These are phyloP conservation scores for Alternaria sp. DNA, from an alignment of 2,329 filamentous ascomycete species.

Conservation along the genomic window DNA sequence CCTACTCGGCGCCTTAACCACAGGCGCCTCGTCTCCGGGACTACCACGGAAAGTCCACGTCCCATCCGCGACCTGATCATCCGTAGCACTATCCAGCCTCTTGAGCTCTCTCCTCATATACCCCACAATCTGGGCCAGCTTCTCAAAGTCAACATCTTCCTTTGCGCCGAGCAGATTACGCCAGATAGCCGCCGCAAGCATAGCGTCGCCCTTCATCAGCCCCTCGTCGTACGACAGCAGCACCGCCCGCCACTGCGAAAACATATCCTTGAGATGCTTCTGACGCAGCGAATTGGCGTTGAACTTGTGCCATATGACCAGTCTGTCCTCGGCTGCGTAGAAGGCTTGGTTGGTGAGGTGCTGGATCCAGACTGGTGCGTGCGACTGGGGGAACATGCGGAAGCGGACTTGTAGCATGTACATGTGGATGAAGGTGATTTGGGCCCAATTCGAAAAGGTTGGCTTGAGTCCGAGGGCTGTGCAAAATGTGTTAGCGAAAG, in stretches of 20 bases:
- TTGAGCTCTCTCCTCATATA: constrained; percentile 67
- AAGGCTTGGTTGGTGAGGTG: constrained; percentile 96
- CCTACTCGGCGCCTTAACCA: constrained; percentile 33
- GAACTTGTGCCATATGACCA: constrained; percentile 79
- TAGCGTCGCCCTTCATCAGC: constrained; percentile 75
- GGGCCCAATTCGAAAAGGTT: constrained; percentile 94
- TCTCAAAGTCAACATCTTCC: constrained; percentile 66
- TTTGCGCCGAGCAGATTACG: constrained; percentile 86
- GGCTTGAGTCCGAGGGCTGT: constrained; percentile 78
- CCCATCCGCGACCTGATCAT: constrained; percentile 58
- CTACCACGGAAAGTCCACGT: constrained; percentile 58
- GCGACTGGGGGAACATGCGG: constrained; percentile 74
- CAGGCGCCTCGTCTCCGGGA: constrained; percentile 47
- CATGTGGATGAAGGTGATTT: constrained; percentile 95
- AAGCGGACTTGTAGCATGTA: constrained; percentile 86
- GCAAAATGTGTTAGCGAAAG: constrained; percentile 16
- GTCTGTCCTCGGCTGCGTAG: constrained; percentile 82
- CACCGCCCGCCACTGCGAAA: constrained; percentile 88
- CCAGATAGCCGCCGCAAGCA: constrained; percentile 85
- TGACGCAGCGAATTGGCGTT: constrained; percentile 62
- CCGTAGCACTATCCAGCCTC: constrained; percentile 60
- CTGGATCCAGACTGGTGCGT: constrained; percentile 79
- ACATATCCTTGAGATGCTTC: constrained; percentile 81
- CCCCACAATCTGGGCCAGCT: constrained; percentile 66
- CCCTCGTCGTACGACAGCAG: constrained; percentile 86